Conservation (phyloP, 768 basidiomycete species). For the Suillus cothurnatus region DNA sequence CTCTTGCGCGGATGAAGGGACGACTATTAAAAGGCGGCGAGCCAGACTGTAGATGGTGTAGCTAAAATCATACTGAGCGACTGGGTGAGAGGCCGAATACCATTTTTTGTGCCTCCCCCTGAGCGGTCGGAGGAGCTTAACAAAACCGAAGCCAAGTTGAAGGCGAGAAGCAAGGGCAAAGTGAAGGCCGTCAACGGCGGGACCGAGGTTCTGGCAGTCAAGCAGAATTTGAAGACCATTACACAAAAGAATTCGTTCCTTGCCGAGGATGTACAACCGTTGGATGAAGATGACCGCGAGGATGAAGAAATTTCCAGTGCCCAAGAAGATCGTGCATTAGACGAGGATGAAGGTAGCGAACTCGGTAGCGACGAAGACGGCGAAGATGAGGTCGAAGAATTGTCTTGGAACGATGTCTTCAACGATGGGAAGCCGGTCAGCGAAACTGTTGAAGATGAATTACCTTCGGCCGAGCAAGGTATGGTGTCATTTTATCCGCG, state of each 20-base stretch:
- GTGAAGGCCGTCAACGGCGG: constrained; percentile 37
- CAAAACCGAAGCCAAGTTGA: constrained; percentile 50
- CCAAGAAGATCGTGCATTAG: constrained; percentile 6
- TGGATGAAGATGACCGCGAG: constrained; percentile 51
- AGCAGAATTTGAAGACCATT: constrained; percentile 84
- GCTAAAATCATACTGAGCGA: constrained; percentile 95
- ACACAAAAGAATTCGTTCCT: constrained; percentile 88
- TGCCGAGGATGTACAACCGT: constrained; percentile 74
- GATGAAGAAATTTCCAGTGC: constrained; percentile 25
- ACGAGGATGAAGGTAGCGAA: constrained; percentile 34
- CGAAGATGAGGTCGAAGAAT: constrained; percentile 47
- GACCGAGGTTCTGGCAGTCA: constrained; percentile 60
- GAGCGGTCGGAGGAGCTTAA: constrained; percentile 76
- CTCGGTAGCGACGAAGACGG: constrained; percentile 44
- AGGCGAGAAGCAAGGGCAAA: constrained; percentile 58
- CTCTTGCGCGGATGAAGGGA: constrained; percentile 88
- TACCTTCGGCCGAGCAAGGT: constrained; percentile 20
- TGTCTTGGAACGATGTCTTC: constrained; percentile 90
- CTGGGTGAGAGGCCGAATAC: constrained; percentile 97
- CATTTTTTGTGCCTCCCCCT: constrained; percentile 93
- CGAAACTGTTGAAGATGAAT: constrained; percentile 17
- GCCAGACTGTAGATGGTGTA: constrained; percentile 87
- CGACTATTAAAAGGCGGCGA: constrained; percentile 93
- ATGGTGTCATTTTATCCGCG: constrained; percentile 15
- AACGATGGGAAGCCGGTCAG: constrained; percentile 44